phyloP scores from a whole-genome alignment of 73 alveolate species.

The Blepharisma stoltei region DNA sequence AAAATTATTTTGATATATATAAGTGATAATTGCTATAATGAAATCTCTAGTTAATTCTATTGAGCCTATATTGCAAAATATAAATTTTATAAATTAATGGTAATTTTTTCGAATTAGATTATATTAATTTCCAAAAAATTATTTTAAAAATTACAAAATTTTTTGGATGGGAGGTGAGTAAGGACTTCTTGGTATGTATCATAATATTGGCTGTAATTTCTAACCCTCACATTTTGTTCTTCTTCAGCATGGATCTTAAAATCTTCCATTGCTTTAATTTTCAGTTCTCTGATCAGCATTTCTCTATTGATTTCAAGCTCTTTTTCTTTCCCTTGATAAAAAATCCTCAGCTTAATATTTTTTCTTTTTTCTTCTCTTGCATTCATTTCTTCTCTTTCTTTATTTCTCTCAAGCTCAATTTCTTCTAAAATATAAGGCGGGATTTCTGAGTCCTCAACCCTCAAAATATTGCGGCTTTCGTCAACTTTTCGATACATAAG shows the following conservation, averaged over 20 bases:
- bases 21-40: too few relatives aligned
- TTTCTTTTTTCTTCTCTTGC: conserved; percentile 21
- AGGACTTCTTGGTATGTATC: conserved; percentile 6
- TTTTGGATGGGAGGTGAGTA: too few relatives aligned
- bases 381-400: not conserved
- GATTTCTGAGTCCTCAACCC: not conserved
- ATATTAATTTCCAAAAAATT: too few relatives aligned
- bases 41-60: too few relatives aligned
- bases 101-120: too few relatives aligned
- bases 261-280: not conserved
- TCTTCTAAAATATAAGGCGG: conserved; percentile 11
- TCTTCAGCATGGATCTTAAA: not conserved
- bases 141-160: too few relatives aligned
- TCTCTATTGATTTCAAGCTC: conserved; percentile 14
- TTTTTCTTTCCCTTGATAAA: not conserved
- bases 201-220: conserved; percentile 18
- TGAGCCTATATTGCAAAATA: too few relatives aligned
- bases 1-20: too few relatives aligned
- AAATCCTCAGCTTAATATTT: conserved; percentile 5
- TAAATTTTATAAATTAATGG: too few relatives aligned
- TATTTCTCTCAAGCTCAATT: not conserved
- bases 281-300: not conserved
- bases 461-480: not conserved
- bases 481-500: conserved; percentile 28
- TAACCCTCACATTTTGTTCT: not conserved